Evolutionary conservation across 768 basidiomycete genomes (phyloP).

Genomic region (Lactifluus subvellereus): DNA sequence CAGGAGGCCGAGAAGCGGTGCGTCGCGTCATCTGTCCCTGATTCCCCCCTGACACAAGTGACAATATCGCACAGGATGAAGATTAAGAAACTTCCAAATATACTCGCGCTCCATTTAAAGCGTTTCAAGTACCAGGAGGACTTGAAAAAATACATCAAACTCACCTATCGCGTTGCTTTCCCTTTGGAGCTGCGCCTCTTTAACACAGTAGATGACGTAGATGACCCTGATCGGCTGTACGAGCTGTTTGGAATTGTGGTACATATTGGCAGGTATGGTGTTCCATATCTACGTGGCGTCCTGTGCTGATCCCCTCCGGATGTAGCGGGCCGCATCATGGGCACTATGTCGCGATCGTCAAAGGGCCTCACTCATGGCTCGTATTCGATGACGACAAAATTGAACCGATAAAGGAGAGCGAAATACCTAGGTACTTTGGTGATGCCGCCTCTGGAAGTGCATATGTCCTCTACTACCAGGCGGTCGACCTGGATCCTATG

Average conservation of each 20-base stretch:
- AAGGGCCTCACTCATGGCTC: constrained; percentile 75
- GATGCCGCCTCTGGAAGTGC: constrained; percentile 84
- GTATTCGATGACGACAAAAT: constrained; percentile 96
- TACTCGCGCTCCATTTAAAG: constrained; percentile 93
- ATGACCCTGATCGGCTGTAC: constrained; percentile 89
- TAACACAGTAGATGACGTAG: constrained; percentile 92
- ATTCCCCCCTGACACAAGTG: constrained; percentile 12
- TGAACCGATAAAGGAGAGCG: constrained; percentile 77
- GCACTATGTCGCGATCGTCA: constrained; percentile 95
- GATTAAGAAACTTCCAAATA: constrained; percentile 92
- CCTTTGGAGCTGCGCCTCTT: constrained; percentile 91
- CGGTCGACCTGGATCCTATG: constrained; percentile 74
- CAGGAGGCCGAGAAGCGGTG: constrained; percentile 98
- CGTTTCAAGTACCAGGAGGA: constrained; percentile 99
- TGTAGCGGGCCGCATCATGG: constrained; percentile 94
- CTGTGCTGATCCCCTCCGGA: constrained; percentile 11
- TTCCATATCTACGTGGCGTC: neutral
- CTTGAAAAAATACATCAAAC: constrained; percentile 84
- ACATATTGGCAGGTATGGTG: constrained; percentile 91
- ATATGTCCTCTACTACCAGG: constrained; percentile 97
- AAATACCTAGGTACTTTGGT: constrained; percentile 92
- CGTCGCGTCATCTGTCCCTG: constrained; percentile 26
- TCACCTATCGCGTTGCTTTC: constrained; percentile 95
- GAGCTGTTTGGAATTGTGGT: constrained; percentile 95
- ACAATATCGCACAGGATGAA: constrained; percentile 69